Evolutionary conservation across 78 protist genomes (phyloP), one percentile per base, ranked within the genome.

Genomic region (Mantamonas sphyraenae): DNA sequence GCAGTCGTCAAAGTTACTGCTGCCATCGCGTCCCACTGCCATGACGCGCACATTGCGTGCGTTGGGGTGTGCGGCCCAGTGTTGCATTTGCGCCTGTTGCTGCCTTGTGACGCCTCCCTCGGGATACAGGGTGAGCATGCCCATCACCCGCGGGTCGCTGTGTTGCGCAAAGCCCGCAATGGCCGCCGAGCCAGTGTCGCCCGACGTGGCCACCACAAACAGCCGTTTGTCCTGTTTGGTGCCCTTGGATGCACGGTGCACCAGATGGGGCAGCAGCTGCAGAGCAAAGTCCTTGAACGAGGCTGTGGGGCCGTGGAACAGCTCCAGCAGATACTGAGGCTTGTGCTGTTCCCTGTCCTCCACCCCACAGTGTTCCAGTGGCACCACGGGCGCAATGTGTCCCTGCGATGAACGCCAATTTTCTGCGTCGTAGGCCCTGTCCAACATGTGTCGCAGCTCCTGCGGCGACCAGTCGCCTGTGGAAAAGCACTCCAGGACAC

Each of bases 141-240:
- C 61, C 59, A 75, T 39, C 47, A 66, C 22, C 0, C 38, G 43
- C 0, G 66, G 26, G 33, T n/a, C 58, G 1, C 12, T 2, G 22
- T 19, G 14, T 1, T 37, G 57, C 12, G 59, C n/a, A 8, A 75
- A 28, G 35, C 70, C 80, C 30, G 14, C 58, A n/a, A 75, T 65
- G 66, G 80, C 71, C 28, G 80, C 80, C 20, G 73, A 56, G 24
- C 80, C 80, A 19, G 80, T 75, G 65, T 75, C 80, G 5, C 80
- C 80, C n/a, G 67, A 55, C n/a, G 80, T 75, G 24, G 68, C 68
- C 2, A 56, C 73, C n/a, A 75, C 34, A 4, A 75, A 64, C n/a
- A n/a, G n/a, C 50, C 67, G 28, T 69, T 22, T 2, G 34, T 28
- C 26, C n/a, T n/a, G n/a, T n/a, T n/a, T n/a, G n/a, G n/a, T n/a